Percentiles rank a stretch among this genome's conserved stretches.
Conservation (phyloP, 2,329 filamentous ascomycete species). For the Fusarium sp. region DNA sequence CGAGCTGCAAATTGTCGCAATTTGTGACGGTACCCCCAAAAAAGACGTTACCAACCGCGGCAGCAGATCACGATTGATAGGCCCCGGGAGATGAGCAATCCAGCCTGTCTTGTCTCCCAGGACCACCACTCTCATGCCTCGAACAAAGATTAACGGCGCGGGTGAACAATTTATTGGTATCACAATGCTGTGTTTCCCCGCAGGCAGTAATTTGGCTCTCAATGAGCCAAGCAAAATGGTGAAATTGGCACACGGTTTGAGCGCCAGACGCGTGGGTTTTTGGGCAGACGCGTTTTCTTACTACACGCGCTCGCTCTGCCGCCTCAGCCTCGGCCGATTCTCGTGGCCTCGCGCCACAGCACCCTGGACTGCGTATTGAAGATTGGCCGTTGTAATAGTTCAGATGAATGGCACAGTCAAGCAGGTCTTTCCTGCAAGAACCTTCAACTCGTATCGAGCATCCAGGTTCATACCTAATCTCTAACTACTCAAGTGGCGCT, state of each 20-base stretch:
- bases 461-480: constrained; percentile 1
- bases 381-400: constrained; percentile 3
- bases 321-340: constrained; percentile 27
- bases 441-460: background rate
- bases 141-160: constrained; percentile 13
- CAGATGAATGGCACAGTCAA: constrained; percentile 9
- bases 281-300: constrained; percentile 24
- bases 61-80: constrained; percentile 24
- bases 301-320: constrained; percentile 22
- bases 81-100: constrained; percentile 34
- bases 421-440: background rate
- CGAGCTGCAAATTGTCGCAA: constrained; percentile 35
- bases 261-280: constrained; percentile 26
- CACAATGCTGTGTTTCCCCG: constrained; percentile 13
- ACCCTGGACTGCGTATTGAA: background rate
- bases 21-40: constrained; percentile 13
- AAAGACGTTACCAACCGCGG: constrained; percentile 15
- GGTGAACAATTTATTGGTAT: constrained; percentile 20
- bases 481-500: constrained; percentile 28
- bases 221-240: constrained; percentile 29
- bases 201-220: constrained; percentile 2
- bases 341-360: constrained; percentile 33
- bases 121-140: constrained; percentile 24
- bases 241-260: constrained; percentile 4
- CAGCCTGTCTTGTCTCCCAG: constrained; percentile 29